These are phyloP conservation scores for Entoloma clypeatum DNA, from an alignment of 1,284 basidiomycete species.

Conservation along the genomic window DNA sequence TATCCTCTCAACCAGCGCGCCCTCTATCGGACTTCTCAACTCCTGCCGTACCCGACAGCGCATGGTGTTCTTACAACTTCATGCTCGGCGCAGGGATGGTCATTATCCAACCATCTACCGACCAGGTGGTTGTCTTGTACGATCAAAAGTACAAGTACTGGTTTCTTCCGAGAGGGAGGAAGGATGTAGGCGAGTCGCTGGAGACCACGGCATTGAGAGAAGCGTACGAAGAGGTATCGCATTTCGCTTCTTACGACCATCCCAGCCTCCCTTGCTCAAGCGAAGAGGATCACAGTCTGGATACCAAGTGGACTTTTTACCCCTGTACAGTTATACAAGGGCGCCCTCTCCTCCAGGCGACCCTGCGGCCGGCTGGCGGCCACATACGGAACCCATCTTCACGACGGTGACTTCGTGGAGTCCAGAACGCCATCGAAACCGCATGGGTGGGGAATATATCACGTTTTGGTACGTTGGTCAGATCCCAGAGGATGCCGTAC, in stretches of 20 bases:
- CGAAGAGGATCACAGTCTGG: constrained; percentile 13
- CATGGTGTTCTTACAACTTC: constrained; percentile 48
- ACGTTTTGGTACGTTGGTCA: constrained; percentile 51
- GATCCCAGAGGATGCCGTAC: constrained; percentile 49
- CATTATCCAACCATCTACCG: constrained; percentile 44
- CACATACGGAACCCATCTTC: constrained; percentile 16
- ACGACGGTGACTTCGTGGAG: constrained; percentile 15
- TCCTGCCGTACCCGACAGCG: constrained; percentile 35
- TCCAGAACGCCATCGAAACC: constrained; percentile 9
- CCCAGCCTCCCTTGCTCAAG: background rate
- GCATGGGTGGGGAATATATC: constrained; percentile 38
- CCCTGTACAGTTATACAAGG: constrained; percentile 12
- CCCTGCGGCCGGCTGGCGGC: background rate
- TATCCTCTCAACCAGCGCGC: constrained; percentile 13
- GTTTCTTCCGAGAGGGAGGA: constrained; percentile 61
- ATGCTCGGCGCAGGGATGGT: constrained; percentile 58
- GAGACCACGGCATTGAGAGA: constrained; percentile 57
- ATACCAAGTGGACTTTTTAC: constrained; percentile 16
- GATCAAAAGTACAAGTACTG: constrained; percentile 36
- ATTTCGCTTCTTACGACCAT: background rate
- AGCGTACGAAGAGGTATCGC: constrained; percentile 59
- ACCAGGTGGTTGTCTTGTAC: constrained; percentile 39
- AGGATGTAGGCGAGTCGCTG: constrained; percentile 58
- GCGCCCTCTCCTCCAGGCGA: constrained; percentile 17
- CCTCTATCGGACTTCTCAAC: constrained; percentile 33